Evolutionary conservation across 768 basidiomycete species (phyloP), one percentile per base, ranked within the genome.

Genomic region (Leucocoprinus leucothites): DNA sequence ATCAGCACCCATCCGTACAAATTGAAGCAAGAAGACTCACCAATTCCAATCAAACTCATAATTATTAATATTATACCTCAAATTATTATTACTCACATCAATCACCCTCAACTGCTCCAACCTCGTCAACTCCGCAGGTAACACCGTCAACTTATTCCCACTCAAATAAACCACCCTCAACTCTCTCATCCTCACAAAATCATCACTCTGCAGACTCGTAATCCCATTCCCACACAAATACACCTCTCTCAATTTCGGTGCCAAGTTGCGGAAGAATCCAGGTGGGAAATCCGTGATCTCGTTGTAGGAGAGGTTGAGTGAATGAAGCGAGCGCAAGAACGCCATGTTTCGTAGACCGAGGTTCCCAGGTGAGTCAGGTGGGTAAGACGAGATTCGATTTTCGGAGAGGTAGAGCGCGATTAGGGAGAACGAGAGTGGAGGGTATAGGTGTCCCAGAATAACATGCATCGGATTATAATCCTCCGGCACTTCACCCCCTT

Each of bases 21-120:
- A 24, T 38, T 31, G 36, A 42, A 43, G 25, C 45, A 57, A 28
- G 40, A 19, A 19, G 34, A 73, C 83, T 47, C 60, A 96, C 96
- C 97, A 98, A 67, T 99, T 98, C 95, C 95, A 98, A 71, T 99
- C 97, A 69, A 94, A 98, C 67, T 96, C 92, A 88, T 88, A 94
- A 64, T 99, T 99, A 61, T 92, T 90, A 62, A 97, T 94, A 67
- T 98, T 99, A 71, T 98, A 98, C 79, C 90, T 92, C 70, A 99
- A 75, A 51, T 84, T 70, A 67, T 99, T 99, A 67, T 88, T 94
- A 6, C 97, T 95, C 3, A 91, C 95, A 65, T 99, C 97, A 61
- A 99, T 76, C 28, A 89, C 82, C 51, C 78, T 81, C 64, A 99
- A 73, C 45, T 80, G 85, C 65, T 81, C 80, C 57, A 97, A 81